Evolutionary conservation across 1,284 basidiomycete genomes (phyloP).

Genomic region (Trichosporon ovoides): DNA sequence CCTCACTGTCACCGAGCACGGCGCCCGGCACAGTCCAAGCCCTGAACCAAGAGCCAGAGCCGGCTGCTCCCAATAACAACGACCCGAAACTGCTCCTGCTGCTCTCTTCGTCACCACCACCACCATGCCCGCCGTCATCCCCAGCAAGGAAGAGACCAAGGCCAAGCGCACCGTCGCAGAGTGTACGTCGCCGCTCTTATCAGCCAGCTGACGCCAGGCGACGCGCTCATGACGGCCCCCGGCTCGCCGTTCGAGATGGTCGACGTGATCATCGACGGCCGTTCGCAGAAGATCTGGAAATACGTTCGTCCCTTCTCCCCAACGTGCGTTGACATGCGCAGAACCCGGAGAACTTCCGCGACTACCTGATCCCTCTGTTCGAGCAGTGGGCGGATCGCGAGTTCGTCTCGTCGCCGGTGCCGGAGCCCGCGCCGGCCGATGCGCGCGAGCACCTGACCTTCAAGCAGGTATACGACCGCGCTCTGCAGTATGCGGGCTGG

Average conservation of each 20-base stretch:
- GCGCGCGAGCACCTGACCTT: conserved; percentile 12
- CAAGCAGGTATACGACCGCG: conserved; percentile 22
- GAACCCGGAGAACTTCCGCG: background rate
- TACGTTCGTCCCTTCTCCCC: conserved; percentile 36
- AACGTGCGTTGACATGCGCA: too few species aligned
- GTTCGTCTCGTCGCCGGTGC: conserved; percentile 4
- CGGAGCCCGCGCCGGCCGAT: conserved; percentile 2
- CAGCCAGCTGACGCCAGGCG: background rate
- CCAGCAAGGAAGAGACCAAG: too few species aligned
- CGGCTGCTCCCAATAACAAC: too few species aligned
- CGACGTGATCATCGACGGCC: conserved; percentile 26
- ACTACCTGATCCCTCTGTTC: background rate
- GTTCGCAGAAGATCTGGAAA: conserved; percentile 33
- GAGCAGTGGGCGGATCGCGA: background rate
- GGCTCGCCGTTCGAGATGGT: conserved; percentile 40
- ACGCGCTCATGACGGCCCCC: conserved; percentile 14
- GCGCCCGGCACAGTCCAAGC: too few species aligned
- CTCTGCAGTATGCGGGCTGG: conserved; percentile 26
- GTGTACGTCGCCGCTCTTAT: too few species aligned
- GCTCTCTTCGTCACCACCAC: too few species aligned
- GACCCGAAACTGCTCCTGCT: too few species aligned
- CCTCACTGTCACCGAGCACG: too few species aligned
- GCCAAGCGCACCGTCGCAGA: too few species aligned
- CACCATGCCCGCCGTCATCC: too few species aligned
- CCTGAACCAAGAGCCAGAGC: too few species aligned